phyloP scores from a whole-genome alignment of 176 grass and related monocot species.

The Calamus simplicifolius region DNA sequence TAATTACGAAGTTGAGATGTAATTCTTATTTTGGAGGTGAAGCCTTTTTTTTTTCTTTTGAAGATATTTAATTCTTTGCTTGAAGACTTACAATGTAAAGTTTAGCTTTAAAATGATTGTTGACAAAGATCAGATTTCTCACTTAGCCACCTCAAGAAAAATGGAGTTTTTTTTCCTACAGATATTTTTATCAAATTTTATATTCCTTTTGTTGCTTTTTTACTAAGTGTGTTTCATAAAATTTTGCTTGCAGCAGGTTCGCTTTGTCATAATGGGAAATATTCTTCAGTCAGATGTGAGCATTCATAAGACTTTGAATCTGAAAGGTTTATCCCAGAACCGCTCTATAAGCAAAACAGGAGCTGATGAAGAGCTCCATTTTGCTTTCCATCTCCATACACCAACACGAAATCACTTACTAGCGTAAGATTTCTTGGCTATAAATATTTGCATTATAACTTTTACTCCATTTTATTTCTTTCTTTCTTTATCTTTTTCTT shows the following conservation, averaged over 20 bases:
- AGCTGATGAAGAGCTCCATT: background rate
- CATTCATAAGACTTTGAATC: constrained; percentile 11
- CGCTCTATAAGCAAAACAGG: background rate
- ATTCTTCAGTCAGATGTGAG: constrained; percentile 10
- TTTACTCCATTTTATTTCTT: background rate
- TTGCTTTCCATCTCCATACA: constrained; percentile 5
- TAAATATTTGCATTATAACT: background rate
- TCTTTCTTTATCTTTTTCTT: background rate
- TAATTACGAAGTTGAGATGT: too few relatives aligned
- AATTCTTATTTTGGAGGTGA: too few relatives aligned
- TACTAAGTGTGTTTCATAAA: background rate
- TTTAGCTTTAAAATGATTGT: too few relatives aligned
- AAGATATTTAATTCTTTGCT: too few relatives aligned
- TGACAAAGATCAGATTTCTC: too few relatives aligned
- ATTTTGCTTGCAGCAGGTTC: background rate
- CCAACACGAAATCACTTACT: background rate
- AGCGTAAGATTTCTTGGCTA: background rate
- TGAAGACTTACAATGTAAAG: too few relatives aligned
- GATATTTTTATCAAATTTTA: background rate
- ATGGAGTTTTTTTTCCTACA: background rate
- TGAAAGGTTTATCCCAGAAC: background rate
- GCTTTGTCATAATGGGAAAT: background rate
- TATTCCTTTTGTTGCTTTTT: background rate
- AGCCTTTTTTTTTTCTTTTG: too few relatives aligned
- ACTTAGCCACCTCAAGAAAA: too few relatives aligned